These are phyloP conservation scores for Tausonia pullulans DNA, from an alignment of 1,284 basidiomycete genomes.

Conservation along the genomic window DNA sequence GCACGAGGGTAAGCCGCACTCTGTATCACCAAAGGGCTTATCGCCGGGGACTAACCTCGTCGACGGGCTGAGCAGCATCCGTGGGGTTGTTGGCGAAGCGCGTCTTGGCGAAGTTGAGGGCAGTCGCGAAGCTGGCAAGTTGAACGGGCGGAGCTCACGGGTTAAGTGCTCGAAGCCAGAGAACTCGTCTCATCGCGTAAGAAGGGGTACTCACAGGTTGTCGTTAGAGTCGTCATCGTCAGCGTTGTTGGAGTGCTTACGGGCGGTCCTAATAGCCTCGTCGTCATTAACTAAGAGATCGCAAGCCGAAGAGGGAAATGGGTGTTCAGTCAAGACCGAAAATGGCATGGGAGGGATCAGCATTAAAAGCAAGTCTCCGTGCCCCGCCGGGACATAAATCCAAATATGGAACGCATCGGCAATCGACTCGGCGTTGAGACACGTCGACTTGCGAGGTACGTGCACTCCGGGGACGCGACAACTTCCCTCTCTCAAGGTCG, in stretches of 20 bases:
- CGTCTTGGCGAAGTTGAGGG: conserved; percentile 15
- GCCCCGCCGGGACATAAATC: no score
- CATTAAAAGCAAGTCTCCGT: no score
- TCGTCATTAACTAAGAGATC: conserved; percentile 10
- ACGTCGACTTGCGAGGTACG: no score
- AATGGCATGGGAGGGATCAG: no score
- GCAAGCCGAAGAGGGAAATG: no score
- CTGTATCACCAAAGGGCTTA: no score
- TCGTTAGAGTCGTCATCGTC: conserved; percentile 16
- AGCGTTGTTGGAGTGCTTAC: conserved; percentile 13
- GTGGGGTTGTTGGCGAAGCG: neutral
- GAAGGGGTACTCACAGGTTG: neutral
- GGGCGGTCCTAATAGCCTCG: conserved; percentile 14
- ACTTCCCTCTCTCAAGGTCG: no score
- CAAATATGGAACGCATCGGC: no score
- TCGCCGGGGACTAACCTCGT: conserved; percentile 2
- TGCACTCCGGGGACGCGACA: no score
- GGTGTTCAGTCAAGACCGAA: no score
- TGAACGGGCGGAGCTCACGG: neutral
- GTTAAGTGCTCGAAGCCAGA: neutral
- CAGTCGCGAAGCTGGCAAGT: conserved; percentile 8
- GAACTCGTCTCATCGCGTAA: neutral
- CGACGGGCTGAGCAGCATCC: conserved; percentile 7
- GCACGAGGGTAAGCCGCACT: no score
- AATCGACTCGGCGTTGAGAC: no score